These are phyloP conservation scores for Bassia scoparia DNA, from an alignment of 148 eudicot genomes.

Conservation along the genomic window DNA sequence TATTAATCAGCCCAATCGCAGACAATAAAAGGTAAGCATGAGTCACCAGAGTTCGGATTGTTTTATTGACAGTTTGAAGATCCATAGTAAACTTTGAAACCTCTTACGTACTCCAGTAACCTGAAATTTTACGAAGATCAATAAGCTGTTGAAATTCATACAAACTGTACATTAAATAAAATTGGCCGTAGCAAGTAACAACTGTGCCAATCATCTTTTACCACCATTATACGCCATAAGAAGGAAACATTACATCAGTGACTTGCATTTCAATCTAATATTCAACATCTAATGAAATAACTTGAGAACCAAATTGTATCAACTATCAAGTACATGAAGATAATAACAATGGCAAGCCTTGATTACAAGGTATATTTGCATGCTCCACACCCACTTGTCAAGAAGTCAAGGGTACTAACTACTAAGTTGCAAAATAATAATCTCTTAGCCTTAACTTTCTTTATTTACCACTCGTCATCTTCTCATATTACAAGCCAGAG, in stretches of 20 bases:
- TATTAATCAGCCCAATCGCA: neutral
- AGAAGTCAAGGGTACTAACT: neutral
- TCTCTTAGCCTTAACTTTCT: neutral
- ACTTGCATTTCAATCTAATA: neutral
- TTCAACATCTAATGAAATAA: neutral
- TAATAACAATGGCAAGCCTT: neutral
- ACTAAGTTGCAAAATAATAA: neutral
- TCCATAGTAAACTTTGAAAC: constrained; percentile 9
- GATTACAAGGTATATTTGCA: neutral
- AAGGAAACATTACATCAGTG: neutral
- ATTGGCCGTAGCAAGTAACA: neutral
- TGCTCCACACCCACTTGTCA: neutral
- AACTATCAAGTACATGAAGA: neutral
- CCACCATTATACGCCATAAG: neutral
- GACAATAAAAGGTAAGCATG: neutral
- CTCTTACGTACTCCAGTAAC: constrained; percentile 11
- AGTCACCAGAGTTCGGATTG: constrained; percentile 28
- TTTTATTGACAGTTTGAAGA: constrained; percentile 16
- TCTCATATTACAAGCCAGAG: neutral
- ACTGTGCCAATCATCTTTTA: neutral
- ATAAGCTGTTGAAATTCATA: neutral
- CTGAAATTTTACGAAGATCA: constrained; percentile 13
- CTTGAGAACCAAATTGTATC: neutral
- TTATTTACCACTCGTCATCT: neutral
- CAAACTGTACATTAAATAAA: neutral